A percentile compares a stretch with the other conserved stretches of the same genome.
Conservation (phyloP, 179 eudicot species). For the Amaranthus tricolor region DNA sequence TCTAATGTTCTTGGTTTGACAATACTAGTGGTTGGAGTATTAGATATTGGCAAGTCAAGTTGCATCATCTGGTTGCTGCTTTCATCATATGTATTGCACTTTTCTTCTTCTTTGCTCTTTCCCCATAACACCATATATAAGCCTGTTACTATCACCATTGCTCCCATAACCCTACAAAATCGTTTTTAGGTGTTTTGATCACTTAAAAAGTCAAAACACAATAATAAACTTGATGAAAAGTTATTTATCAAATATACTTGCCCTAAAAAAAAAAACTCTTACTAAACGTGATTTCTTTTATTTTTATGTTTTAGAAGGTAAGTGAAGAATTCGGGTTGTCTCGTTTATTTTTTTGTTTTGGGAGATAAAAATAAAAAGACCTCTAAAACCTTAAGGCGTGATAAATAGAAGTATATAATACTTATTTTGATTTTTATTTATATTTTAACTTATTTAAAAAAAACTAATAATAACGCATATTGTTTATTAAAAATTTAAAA, state of each 20-base stretch:
- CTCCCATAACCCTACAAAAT: conserved; percentile 40
- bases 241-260: not conserved
- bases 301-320: not conserved
- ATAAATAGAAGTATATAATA: no score
- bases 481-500: no score
- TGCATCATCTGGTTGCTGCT: not conserved
- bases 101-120: conserved; percentile 35
- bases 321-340: not conserved
- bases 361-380: no score
- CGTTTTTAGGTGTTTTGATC: not conserved
- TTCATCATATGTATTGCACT: not conserved
- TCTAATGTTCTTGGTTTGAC: not conserved
- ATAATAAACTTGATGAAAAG: not conserved
- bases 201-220: not conserved
- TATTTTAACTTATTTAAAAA: no score
- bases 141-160: conserved; percentile 39
- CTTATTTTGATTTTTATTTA: no score
- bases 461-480: no score
- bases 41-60: conserved; percentile 9
- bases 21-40: not conserved
- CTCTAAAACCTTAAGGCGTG: no score
- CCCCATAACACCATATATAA: conserved; percentile 51
- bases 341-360: no score
- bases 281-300: not conserved
- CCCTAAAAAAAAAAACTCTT: not conserved